Percentiles rank a stretch among this genome's conserved stretches.
phyloP scores from a whole-genome alignment of 164 flowering plant species.

The Tetrastigma voinierianum region DNA sequence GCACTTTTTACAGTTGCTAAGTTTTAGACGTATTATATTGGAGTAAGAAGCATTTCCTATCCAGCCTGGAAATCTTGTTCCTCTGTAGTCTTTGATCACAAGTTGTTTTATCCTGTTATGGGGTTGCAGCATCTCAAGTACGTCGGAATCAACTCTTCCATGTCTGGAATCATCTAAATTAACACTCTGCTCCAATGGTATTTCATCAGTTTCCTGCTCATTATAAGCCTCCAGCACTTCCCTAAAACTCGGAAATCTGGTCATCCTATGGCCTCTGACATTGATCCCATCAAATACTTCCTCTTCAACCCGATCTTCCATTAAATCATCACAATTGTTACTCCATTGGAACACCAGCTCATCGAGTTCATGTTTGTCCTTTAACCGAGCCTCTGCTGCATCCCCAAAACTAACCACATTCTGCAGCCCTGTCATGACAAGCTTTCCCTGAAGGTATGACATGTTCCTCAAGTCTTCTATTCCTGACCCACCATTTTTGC shows the following conservation, averaged over 20 bases:
- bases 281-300: no score
- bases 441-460: conserved; percentile 8
- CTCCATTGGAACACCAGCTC: no score
- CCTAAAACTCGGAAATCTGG: no score
- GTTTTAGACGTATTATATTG: conserved; percentile 4
- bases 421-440: conserved; percentile 11
- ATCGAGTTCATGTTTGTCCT: conserved; percentile 2
- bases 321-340: background rate
- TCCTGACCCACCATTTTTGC: conserved; percentile 4
- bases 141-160: conserved; percentile 5
- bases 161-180: conserved; percentile 5
- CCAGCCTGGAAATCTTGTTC: conserved; percentile 22
- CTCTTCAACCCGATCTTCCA: no score
- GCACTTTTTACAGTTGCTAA: conserved; percentile 14
- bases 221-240: no score
- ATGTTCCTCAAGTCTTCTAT: conserved; percentile 8
- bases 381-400: conserved; percentile 9
- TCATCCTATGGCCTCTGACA: no score
- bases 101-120: conserved; percentile 11
- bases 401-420: conserved; percentile 10
- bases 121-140: conserved; percentile 23
- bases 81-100: conserved; percentile 8
- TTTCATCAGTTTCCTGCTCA: no score
- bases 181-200: no score
- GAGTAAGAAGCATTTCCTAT: conserved; percentile 12